Conservation (phyloP, 345 rosid genomes). For the Rhizophora apiculata region DNA sequence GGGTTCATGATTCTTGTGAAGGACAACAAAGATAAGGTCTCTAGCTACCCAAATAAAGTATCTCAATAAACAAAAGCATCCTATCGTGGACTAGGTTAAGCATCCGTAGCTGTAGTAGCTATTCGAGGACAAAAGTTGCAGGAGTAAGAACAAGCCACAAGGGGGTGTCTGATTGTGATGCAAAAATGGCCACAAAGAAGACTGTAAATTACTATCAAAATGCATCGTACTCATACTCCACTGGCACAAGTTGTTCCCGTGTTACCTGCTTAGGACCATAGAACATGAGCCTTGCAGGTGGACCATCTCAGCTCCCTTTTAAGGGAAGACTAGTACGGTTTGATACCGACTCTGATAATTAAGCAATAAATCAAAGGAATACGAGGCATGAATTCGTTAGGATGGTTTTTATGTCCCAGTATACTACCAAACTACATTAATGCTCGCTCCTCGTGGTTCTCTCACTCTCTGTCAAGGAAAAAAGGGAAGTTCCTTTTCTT, state of each 20-base stretch:
- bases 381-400: slow-evolving; percentile 15
- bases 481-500: too few relatives aligned
- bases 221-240: slow-evolving; percentile 1
- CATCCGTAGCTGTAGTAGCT: background rate
- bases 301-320: slow-evolving; percentile 35
- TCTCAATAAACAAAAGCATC: background rate
- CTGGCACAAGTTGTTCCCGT: slow-evolving; percentile 26
- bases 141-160: background rate
- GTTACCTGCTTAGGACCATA: slow-evolving; percentile 24
- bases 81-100: background rate
- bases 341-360: slow-evolving; percentile 38
- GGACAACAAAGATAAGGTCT: background rate
- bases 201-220: slow-evolving; percentile 7
- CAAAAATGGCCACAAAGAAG: slow-evolving; percentile 5
- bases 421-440: slow-evolving; percentile 8
- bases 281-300: slow-evolving; percentile 21
- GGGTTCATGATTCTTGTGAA: slow-evolving; percentile 3
- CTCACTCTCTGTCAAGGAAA: background rate
- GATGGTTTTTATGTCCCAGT: slow-evolving; percentile 7
- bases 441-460: background rate
- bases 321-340: slow-evolving; percentile 12
- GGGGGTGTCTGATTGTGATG: background rate
- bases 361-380: slow-evolving; percentile 1
- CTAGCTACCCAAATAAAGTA: background rate
- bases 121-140: slow-evolving; percentile 8